A percentile compares a stretch with the other conserved stretches of the same genome.
These are phyloP conservation scores for Aspergillus transmontanensis DNA, from an alignment of 2,329 filamentous ascomycete species.

Conservation along the genomic window DNA sequence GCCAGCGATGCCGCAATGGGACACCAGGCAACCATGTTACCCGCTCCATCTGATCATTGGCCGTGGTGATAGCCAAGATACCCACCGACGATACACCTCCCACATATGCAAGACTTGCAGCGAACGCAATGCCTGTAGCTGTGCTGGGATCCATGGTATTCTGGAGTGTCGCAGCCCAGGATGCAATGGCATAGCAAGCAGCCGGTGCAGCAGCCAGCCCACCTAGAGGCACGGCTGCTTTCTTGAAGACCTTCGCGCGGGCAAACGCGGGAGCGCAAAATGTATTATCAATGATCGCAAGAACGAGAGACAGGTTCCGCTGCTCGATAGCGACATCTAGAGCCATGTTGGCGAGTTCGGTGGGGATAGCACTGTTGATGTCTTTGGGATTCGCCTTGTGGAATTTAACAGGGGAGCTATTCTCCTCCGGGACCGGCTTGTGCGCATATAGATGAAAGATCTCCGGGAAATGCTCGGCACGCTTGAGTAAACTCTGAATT, in stretches of 20 bases:
- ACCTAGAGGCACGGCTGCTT: constrained; percentile 41
- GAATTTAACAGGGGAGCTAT: constrained; percentile 62
- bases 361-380: constrained; percentile 70
- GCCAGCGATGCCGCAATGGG: constrained; percentile 77
- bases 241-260: constrained; percentile 47
- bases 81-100: constrained; percentile 80
- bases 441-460: constrained; percentile 80
- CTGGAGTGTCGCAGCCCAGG: constrained; percentile 67
- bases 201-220: constrained; percentile 41
- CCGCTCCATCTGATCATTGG: constrained; percentile 92
- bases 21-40: constrained; percentile 88
- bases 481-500: constrained; percentile 72
- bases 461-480: constrained; percentile 74
- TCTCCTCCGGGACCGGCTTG: constrained; percentile 72
- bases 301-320: constrained; percentile 74
- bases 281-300: constrained; percentile 72
- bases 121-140: constrained; percentile 77
- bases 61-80: constrained; percentile 78
- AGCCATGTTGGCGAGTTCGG: constrained; percentile 70
- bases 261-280: constrained; percentile 48
- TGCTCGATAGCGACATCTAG: constrained; percentile 77
- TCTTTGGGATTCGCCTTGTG: constrained; percentile 67
- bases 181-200: constrained; percentile 66
- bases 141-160: constrained; percentile 73
- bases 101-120: constrained; percentile 80